Conservation (phyloP, 177 flowering plant species). For the Vitis hybrid region DNA sequence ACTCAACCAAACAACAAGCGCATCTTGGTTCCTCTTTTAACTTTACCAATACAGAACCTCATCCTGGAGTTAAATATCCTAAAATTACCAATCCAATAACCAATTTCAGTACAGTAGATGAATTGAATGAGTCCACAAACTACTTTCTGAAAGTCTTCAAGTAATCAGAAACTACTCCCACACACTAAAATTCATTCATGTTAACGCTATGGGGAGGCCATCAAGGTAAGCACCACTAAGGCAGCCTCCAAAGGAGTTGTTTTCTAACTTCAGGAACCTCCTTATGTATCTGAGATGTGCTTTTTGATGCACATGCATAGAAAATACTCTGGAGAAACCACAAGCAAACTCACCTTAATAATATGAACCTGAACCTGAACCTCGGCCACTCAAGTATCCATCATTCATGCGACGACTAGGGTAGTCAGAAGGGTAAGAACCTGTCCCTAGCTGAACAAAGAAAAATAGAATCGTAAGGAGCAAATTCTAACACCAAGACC, state of each 20-base stretch:
- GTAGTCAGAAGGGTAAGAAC: conserved; percentile 29
- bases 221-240: too few species aligned
- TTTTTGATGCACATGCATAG: conserved; percentile 1
- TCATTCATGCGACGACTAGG: conserved; percentile 27
- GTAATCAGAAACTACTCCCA: too few species aligned
- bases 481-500: neutral
- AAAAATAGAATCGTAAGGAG: neutral
- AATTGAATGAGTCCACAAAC: too few species aligned
- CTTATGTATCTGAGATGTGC: conserved; percentile 4
- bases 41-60: too few species aligned
- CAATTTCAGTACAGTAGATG: too few species aligned
- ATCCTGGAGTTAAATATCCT: too few species aligned
- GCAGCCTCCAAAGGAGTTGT: conserved; percentile 1
- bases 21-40: too few species aligned
- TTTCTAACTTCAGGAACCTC: conserved; percentile 4
- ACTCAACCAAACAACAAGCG: too few species aligned
- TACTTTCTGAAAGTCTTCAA: too few species aligned
- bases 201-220: too few species aligned
- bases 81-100: too few species aligned
- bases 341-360: conserved; percentile 31
- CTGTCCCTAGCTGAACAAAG: conserved; percentile 22
- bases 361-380: conserved; percentile 27
- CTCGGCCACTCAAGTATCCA: conserved; percentile 25
- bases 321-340: conserved; percentile 7
- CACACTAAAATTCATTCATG: too few species aligned